A percentile compares a stretch with the other conserved stretches of the same genome.
These are phyloP conservation scores for Kalmanozyma brasiliensis DNA, from an alignment of 1,284 basidiomycete genomes.

Conservation along the genomic window DNA sequence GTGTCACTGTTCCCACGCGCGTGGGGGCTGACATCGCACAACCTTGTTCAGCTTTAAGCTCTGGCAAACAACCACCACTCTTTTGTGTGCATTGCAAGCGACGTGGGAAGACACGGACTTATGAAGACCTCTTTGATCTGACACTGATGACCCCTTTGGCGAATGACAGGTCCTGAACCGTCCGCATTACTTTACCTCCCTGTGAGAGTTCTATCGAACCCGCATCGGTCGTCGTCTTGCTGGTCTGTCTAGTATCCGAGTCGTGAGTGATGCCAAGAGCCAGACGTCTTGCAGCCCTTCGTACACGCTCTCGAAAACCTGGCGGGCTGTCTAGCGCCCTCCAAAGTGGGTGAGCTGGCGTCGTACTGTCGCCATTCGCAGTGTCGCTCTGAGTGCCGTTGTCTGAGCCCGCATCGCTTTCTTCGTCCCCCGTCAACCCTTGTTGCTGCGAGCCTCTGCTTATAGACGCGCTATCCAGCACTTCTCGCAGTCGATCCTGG, in stretches of 20 bases:
- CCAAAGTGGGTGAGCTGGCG: conserved; percentile 17
- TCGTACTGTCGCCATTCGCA: neutral
- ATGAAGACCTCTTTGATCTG: neutral
- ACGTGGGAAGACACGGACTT: no score
- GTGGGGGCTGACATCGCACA: no score
- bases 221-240: conserved; percentile 10
- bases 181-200: conserved; percentile 16
- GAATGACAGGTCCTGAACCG: conserved; percentile 36
- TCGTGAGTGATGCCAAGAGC: conserved; percentile 43
- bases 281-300: conserved; percentile 44
- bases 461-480: conserved; percentile 12
- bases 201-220: conserved; percentile 21
- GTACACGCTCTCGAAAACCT: conserved; percentile 32
- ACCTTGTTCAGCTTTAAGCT: no score
- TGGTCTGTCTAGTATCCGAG: conserved; percentile 19
- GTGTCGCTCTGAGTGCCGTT: conserved; percentile 5
- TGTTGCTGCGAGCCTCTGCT: neutral
- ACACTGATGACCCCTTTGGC: conserved; percentile 42
- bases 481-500: conserved; percentile 4
- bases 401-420: conserved; percentile 7
- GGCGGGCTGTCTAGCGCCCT: conserved; percentile 35
- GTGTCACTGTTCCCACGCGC: no score
- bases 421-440: neutral
- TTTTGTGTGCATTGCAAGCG: no score
- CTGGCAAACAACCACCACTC: no score